Percentiles rank a stretch among this genome's conserved stretches.
These are phyloP conservation scores for Rhizopogon rudus DNA, from an alignment of 768 basidiomycete species.

Conservation along the genomic window DNA sequence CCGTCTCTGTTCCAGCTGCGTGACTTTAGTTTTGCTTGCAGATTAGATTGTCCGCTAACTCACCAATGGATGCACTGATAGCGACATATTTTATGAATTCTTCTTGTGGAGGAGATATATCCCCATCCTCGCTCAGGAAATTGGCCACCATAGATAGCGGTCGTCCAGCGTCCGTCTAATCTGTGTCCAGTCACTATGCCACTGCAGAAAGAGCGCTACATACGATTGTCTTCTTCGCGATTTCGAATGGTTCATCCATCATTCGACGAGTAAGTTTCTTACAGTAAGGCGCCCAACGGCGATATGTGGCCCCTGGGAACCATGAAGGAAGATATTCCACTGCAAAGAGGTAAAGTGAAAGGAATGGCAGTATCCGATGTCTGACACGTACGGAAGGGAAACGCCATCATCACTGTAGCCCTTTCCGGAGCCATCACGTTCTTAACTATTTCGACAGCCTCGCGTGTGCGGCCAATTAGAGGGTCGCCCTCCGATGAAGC, in stretches of 20 bases:
- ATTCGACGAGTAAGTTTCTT: background rate
- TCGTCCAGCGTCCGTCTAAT: background rate
- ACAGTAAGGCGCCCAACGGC: background rate
- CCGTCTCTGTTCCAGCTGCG: conserved; percentile 16
- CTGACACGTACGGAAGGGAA: conserved; percentile 4
- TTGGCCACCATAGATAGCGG: background rate
- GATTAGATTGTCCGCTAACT: background rate
- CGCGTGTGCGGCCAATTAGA: background rate
- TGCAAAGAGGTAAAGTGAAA: background rate
- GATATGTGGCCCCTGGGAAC: conserved; percentile 6
- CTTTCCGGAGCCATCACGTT: background rate
- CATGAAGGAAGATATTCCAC: conserved; percentile 8
- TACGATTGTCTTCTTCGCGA: conserved; percentile 23
- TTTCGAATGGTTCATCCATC: conserved; percentile 18
- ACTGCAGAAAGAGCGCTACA: background rate
- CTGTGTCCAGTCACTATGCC: background rate
- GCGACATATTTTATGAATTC: background rate
- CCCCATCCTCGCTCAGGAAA: background rate
- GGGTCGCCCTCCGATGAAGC: background rate
- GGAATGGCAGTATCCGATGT: too few relatives aligned
- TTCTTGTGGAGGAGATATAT: background rate
- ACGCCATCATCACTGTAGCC: conserved; percentile 2
- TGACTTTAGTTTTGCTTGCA: background rate
- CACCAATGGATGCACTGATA: background rate
- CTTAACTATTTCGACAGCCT: background rate